Evolutionary conservation across 257 asterid species (phyloP).

Genomic region (Jasminum sambac): DNA sequence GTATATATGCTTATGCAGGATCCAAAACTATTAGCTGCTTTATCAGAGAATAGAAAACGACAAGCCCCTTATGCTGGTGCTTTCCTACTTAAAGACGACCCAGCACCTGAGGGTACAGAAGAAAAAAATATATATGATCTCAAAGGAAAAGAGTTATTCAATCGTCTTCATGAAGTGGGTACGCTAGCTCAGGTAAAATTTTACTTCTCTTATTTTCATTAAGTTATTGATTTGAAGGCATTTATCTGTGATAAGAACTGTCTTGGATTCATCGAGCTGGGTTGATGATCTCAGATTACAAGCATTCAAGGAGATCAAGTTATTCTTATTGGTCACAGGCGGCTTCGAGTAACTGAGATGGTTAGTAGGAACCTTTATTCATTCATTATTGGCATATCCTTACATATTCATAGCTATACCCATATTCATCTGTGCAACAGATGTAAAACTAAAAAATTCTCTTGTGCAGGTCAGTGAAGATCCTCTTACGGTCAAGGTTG

Average conservation of each 20-base stretch:
- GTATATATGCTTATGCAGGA: constrained; percentile 54
- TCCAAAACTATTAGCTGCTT: constrained; percentile 90
- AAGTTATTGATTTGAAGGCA: constrained; percentile 21
- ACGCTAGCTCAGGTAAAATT: constrained; percentile 87
- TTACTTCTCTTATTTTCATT: constrained; percentile 20
- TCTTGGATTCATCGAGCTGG: constrained; percentile 36
- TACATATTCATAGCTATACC: not conserved
- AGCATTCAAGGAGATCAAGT: constrained; percentile 95
- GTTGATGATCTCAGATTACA: constrained; percentile 63
- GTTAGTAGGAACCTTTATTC: constrained; percentile 43
- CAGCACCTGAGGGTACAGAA: constrained; percentile 75
- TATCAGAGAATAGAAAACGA: constrained; percentile 82
- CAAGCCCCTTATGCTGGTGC: constrained; percentile 99
- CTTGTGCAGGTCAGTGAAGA: constrained; percentile 87
- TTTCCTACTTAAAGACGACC: constrained; percentile 85
- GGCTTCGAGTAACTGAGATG: constrained; percentile 91
- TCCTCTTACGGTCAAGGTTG: constrained; percentile 92
- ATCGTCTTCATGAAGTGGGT: constrained; percentile 93
- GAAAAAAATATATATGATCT: constrained; percentile 64
- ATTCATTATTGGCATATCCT: not conserved
- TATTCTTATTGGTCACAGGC: constrained; percentile 89
- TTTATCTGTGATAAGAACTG: constrained; percentile 19
- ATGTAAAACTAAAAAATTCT: constrained; percentile 30
- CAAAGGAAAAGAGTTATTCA: constrained; percentile 80
- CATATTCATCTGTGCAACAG: constrained; percentile 22